Conservation (phyloP, 2,329 filamentous ascomycete genomes). For the Xylaria sp. region DNA sequence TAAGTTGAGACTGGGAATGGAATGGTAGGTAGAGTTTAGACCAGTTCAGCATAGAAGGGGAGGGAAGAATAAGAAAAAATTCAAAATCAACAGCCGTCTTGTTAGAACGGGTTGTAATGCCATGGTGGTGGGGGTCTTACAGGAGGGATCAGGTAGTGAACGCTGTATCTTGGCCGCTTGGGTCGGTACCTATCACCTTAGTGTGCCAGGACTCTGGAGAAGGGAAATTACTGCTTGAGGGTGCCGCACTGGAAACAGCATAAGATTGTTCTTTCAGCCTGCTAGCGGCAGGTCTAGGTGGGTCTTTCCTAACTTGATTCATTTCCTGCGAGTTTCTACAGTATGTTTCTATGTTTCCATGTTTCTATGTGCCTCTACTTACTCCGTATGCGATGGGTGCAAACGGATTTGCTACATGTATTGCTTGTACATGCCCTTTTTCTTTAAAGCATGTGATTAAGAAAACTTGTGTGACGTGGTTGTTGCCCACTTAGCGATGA, state of each 20-base stretch:
- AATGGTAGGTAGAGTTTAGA: neutral
- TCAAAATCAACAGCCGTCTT: neutral
- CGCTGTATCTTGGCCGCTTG: neutral
- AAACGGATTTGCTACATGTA: neutral
- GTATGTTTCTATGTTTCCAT: too few species aligned
- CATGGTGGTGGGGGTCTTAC: constrained; percentile 1
- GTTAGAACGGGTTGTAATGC: neutral
- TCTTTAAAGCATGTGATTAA: neutral
- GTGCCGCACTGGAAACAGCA: constrained; percentile 43
- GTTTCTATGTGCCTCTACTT: neutral
- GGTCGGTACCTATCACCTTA: neutral
- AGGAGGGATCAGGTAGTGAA: neutral
- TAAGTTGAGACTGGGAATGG: neutral
- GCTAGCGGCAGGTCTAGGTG: constrained; percentile 38
- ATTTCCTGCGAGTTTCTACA: neutral
- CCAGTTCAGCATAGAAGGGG: constrained; percentile 13
- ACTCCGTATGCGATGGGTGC: neutral
- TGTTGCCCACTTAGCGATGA: neutral
- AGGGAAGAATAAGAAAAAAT: constrained; percentile 11
- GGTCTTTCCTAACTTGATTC: constrained; percentile 18
- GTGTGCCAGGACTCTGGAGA: constrained; percentile 2
- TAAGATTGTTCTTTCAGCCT: constrained; percentile 45
- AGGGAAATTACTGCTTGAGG: constrained; percentile 44
- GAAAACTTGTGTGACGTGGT: neutral
- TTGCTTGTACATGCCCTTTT: neutral